These are phyloP conservation scores for Medicago arabica DNA, from an alignment of 306 rosid species.

Conservation along the genomic window DNA sequence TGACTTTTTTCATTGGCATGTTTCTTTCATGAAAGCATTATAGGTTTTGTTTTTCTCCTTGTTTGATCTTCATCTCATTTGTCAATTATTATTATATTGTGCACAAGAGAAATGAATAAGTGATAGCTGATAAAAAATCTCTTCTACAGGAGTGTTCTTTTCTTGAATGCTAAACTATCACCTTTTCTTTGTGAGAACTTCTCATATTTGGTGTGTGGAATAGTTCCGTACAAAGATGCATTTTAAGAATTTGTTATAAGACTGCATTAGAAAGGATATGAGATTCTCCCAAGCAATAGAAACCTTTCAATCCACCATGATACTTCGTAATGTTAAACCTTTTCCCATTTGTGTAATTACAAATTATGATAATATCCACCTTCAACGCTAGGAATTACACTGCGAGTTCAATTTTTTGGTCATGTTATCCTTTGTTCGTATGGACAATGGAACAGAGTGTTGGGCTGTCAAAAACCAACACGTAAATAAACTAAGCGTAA, in stretches of 20 bases:
- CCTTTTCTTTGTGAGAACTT: slow-evolving; percentile 3
- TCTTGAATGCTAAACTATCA: not conserved
- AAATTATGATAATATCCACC: too few relatives aligned
- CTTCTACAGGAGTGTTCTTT: not conserved
- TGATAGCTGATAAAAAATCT: not conserved
- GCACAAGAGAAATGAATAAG: not conserved
- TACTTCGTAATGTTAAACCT: not conserved
- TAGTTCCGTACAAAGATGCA: slow-evolving; percentile 7
- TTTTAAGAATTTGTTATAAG: slow-evolving; percentile 8
- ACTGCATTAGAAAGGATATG: not conserved
- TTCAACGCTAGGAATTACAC: not conserved
- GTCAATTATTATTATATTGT: too few relatives aligned
- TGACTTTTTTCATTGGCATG: too few relatives aligned
- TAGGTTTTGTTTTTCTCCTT: too few relatives aligned
- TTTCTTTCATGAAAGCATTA: too few relatives aligned
- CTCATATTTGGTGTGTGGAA: slow-evolving; percentile 10
- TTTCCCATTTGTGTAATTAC: not conserved
- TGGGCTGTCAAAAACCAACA: too few relatives aligned
- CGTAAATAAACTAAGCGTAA: too few relatives aligned
- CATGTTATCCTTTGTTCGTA: not conserved
- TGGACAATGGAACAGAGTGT: too few relatives aligned
- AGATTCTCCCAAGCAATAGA: not conserved
- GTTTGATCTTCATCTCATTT: too few relatives aligned
- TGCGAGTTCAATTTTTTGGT: not conserved
- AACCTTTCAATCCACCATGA: not conserved